Conservation (phyloP, 441 rosid species). For the Arabidopsis lyrata region DNA sequence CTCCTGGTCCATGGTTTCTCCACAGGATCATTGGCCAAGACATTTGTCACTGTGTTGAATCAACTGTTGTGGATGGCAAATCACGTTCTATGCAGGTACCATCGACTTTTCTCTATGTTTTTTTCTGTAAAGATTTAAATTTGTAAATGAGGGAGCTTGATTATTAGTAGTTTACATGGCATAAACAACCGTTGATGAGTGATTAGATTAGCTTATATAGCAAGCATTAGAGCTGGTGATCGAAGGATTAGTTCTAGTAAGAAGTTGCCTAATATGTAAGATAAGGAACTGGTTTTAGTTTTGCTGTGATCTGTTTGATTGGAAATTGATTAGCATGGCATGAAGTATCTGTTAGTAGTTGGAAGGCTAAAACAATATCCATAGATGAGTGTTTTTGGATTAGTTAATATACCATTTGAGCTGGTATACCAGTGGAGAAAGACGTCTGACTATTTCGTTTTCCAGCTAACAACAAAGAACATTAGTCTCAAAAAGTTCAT, state of each 20-base stretch:
- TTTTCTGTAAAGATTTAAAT: background rate
- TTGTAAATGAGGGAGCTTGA: conserved; percentile 7
- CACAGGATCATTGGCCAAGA: conserved; percentile 86
- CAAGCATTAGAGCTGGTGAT: background rate
- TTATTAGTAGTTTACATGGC: background rate
- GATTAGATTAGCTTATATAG: conserved; percentile 1
- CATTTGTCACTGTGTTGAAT: conserved; percentile 89
- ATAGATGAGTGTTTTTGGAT: background rate
- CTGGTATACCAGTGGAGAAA: background rate
- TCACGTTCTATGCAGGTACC: conserved; percentile 70
- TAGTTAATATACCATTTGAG: conserved; percentile 7
- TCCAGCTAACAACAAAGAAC: conserved; percentile 82
- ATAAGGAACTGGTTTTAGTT: conserved; percentile 8
- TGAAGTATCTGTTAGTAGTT: background rate
- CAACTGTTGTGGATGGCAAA: conserved; percentile 81
- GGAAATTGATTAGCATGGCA: background rate
- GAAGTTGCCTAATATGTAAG: background rate
- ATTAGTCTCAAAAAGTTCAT: conserved; percentile 88
- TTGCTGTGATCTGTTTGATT: background rate
- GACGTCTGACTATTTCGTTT: conserved; percentile 1
- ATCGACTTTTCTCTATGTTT: background rate
- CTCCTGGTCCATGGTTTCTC: conserved; percentile 95
- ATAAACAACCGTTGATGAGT: background rate
- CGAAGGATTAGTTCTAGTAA: background rate
- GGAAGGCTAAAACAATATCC: background rate